phyloP scores from a whole-genome alignment of 2,329 filamentous ascomycete genomes.

The Chaetothyriales sp. region DNA sequence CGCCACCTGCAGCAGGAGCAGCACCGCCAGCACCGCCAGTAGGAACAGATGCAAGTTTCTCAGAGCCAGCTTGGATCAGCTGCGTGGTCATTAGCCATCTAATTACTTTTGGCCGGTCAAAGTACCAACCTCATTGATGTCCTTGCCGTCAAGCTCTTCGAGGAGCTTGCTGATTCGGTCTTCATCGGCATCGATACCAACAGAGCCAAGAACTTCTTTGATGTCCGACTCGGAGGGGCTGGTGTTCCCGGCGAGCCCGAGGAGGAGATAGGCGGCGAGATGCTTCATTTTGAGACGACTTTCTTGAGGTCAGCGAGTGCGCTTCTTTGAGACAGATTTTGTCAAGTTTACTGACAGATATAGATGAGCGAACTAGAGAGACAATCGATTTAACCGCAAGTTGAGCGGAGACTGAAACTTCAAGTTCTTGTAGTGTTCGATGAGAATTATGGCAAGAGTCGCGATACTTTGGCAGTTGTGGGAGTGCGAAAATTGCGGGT shows the following conservation, averaged over 20 bases:
- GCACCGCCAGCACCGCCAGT: conserved; percentile 68
- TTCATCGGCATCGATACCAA: conserved; percentile 88
- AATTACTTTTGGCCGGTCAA: conserved; percentile 10
- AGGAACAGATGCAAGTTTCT: conserved; percentile 96
- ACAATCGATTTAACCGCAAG: conserved; percentile 99
- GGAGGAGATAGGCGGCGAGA: conserved; percentile 97
- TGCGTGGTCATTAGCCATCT: conserved; percentile 30
- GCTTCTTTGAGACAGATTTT: neutral
- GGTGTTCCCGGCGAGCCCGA: conserved; percentile 83
- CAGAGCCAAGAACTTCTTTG: conserved; percentile 77
- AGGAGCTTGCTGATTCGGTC: conserved; percentile 80
- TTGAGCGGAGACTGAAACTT: conserved; percentile 99
- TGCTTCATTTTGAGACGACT: conserved; percentile 80
- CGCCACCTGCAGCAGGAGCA: conserved; percentile 43
- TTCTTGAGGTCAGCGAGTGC: conserved; percentile 10
- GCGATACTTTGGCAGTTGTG: neutral
- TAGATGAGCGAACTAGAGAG: conserved; percentile 37
- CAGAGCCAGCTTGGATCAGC: conserved; percentile 79
- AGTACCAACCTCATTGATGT: conserved; percentile 64
- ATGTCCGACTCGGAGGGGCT: conserved; percentile 74
- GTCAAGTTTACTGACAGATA: conserved; percentile 11
- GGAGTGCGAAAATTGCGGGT: neutral
- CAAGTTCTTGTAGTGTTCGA: conserved; percentile 50
- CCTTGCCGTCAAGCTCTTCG: conserved; percentile 54
- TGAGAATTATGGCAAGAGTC: neutral